Evolutionary conservation across 208 protist genomes (phyloP), one percentile per base, ranked within the genome.

Genomic region (Zelonia costaricensis): DNA sequence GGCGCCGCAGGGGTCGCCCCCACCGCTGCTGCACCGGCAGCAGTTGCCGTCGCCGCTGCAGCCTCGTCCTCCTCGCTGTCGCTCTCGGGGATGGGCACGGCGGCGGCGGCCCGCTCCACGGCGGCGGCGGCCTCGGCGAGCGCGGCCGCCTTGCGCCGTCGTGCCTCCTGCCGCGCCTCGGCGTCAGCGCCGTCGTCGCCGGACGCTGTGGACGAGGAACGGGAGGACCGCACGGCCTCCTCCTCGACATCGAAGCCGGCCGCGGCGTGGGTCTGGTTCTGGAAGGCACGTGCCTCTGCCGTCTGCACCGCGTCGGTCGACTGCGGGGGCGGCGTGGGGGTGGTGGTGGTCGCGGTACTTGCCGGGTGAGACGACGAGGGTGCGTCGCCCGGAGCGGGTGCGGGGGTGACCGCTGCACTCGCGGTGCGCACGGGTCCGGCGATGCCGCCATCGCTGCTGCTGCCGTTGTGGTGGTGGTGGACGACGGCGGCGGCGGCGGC

Each of bases 201-300:
- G n/a, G n/a, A n/a, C n/a, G n/a, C n/a, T n/a, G 49, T 20, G 66
- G 68, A 49, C 22, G 69, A 28, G 43, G 65, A 39, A 53, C 51
- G 46, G 65, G 65, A 18, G 53, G 73, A 23, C 38, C 64, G 43
- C 22, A 79, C 28, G 22, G 38, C 46, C 27, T 74, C 51, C 44
- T 78, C 69, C 44, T 73, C 56, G 23, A 64, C 53, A 23, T 77
- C 73, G 25, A 56, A 69, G 48, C 75, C 74, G 6, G 73, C 67
- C 12, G 72, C 74, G 2, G 74, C 69, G 59, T 70, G 56, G 3
- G 60, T 68, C 28, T 60, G 54, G 28, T 33, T 45, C 42, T 71
- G 65, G 31, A 62, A 54, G 20, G 48, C 56, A 8, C 65, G 65
- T 35, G 61, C 71, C 35, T 39, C 43, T 15, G 35, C 36, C 16